phyloP scores from a whole-genome alignment of 106 monocot species.

The Iris macrosiphon region DNA sequence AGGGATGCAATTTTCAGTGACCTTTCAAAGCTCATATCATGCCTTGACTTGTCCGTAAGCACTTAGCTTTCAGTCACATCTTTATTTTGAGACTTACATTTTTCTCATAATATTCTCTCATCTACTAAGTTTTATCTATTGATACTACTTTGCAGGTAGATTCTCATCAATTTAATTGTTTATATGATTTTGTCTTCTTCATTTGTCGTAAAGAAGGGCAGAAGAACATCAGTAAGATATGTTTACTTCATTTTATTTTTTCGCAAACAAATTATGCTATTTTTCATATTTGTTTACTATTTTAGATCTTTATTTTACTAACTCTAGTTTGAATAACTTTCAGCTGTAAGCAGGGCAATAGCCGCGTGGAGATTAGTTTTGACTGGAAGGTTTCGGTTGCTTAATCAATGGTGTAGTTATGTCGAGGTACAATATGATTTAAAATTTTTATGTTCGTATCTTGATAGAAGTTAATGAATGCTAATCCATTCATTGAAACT shows the following conservation, averaged over 20 bases:
- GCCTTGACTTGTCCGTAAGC: slow-evolving; percentile 55
- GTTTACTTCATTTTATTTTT: slow-evolving; percentile 1
- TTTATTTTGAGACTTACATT: not conserved
- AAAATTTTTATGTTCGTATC: not conserved
- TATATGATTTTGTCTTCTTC: slow-evolving; percentile 92
- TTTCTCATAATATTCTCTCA: not conserved
- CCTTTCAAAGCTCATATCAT: slow-evolving; percentile 47
- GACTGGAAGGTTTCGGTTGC: slow-evolving; percentile 73
- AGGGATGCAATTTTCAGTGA: slow-evolving; percentile 45
- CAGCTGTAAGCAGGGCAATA: slow-evolving; percentile 67
- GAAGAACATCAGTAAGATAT: slow-evolving; percentile 73
- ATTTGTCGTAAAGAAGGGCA: slow-evolving; percentile 84
- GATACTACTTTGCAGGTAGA: slow-evolving; percentile 43
- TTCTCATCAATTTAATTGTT: slow-evolving; percentile 53
- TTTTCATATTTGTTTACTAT: not conserved
- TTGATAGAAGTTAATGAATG: no score
- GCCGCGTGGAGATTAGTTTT: slow-evolving; percentile 80
- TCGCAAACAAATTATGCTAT: not conserved
- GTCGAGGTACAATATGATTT: slow-evolving; percentile 58
- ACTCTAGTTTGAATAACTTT: slow-evolving; percentile 8
- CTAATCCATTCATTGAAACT: no score
- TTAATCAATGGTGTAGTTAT: slow-evolving; percentile 83
- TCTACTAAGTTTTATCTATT: not conserved
- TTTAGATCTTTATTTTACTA: slow-evolving; percentile 3
- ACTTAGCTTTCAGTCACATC: not conserved